Percentiles rank a stretch among this genome's conserved stretches.
Conservation (phyloP, 768 basidiomycete species). For the Lactifluus volemus region DNA sequence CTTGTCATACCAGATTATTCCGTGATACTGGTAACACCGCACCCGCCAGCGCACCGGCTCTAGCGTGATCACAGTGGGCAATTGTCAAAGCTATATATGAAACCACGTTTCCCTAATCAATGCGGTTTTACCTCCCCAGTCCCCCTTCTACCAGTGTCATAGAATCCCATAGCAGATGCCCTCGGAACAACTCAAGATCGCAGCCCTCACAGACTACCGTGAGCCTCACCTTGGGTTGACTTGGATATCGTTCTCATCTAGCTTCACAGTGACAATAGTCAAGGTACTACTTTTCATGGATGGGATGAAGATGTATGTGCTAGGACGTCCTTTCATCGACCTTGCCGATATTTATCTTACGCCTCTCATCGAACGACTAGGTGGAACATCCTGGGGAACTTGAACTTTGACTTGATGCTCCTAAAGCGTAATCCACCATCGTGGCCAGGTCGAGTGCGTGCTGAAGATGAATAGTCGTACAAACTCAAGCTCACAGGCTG, state of each 20-base stretch:
- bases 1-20: too few relatives aligned
- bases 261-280: background rate
- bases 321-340: background rate
- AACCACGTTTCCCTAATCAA: background rate
- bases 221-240: background rate
- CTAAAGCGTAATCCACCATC: background rate
- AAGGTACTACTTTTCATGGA: conserved; percentile 8
- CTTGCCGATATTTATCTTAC: background rate
- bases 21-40: too few relatives aligned
- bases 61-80: background rate
- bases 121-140: background rate
- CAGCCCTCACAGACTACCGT: background rate
- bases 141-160: background rate
- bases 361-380: background rate
- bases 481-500: background rate
- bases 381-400: conserved; percentile 2
- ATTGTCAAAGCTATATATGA: background rate
- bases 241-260: background rate
- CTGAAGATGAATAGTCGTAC: too few relatives aligned
- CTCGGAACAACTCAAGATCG: background rate
- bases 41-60: too few relatives aligned
- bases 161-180: background rate
- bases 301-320: conserved; percentile 6
- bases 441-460: conserved; percentile 1
- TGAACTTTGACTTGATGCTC: conserved; percentile 11